Conservation (phyloP, 108 stramenopile genomes). For the Halocafeteria seosinensis region DNA sequence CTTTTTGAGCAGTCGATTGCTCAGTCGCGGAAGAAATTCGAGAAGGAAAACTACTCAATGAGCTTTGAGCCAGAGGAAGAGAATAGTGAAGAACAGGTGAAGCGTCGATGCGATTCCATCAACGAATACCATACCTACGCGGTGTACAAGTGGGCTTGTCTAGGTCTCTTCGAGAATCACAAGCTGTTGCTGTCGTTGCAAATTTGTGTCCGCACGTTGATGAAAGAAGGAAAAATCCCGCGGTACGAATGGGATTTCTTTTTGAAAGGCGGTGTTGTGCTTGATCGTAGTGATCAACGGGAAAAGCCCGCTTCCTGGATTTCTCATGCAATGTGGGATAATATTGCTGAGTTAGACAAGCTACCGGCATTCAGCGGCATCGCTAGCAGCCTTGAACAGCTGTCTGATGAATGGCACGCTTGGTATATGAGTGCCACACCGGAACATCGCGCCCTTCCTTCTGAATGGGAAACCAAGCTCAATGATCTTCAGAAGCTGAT, state of each 20-base stretch:
- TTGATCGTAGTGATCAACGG: constrained; percentile 34
- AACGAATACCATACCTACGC: constrained; percentile 37
- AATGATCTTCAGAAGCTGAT: constrained; percentile 40
- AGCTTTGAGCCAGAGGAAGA: background rate
- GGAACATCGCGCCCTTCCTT: constrained; percentile 34
- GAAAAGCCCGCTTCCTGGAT: constrained; percentile 30
- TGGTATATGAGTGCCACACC: constrained; percentile 38
- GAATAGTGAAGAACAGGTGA: constrained; percentile 3
- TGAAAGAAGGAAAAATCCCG: constrained; percentile 31
- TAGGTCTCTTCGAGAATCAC: constrained; percentile 45
- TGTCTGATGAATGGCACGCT: constrained; percentile 32
- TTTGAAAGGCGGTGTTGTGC: constrained; percentile 34
- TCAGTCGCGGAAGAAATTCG: constrained; percentile 3
- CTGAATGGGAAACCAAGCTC: constrained; percentile 40
- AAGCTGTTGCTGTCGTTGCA: constrained; percentile 42
- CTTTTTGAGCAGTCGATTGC: constrained; percentile 40
- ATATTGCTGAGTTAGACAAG: constrained; percentile 40
- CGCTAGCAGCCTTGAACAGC: constrained; percentile 34
- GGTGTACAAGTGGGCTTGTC: constrained; percentile 45
- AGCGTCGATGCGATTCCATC: constrained; percentile 33
- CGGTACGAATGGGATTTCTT: constrained; percentile 41
- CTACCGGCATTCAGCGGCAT: constrained; percentile 27
- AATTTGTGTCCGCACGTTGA: constrained; percentile 38
- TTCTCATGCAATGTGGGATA: constrained; percentile 43
- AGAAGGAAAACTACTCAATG: background rate